Percentiles rank a stretch among this genome's conserved stretches.
Evolutionary conservation across 2,329 filamentous ascomycete species (phyloP).

Genomic region (Cercospora nicotianae): DNA sequence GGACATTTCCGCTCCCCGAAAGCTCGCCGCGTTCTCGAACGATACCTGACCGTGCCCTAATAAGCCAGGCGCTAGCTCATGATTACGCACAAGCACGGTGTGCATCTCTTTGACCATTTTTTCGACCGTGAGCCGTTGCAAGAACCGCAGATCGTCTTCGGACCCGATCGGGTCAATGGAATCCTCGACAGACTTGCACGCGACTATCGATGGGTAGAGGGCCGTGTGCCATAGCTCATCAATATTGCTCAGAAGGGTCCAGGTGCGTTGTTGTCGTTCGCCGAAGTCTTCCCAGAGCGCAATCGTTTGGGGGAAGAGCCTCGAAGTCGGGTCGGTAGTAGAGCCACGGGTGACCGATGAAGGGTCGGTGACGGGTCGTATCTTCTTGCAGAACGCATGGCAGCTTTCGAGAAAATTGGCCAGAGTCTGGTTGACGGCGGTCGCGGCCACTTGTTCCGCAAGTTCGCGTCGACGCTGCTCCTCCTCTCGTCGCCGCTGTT

Average conservation of each 20-base stretch:
- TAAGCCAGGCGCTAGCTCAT: neutral
- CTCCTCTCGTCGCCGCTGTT: neutral
- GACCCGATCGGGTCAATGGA: neutral
- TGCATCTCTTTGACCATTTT: neutral
- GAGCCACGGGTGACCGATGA: neutral
- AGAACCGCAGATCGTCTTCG: neutral
- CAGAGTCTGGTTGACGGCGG: neutral
- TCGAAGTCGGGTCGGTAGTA: neutral
- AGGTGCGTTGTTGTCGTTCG: neutral
- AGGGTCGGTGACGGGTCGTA: neutral
- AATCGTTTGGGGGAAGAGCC: neutral
- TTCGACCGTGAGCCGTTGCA: neutral
- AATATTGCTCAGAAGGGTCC: neutral
- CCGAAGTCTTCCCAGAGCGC: neutral
- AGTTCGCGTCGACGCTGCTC: neutral
- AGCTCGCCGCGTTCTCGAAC: neutral
- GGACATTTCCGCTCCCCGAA: neutral
- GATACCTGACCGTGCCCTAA: neutral
- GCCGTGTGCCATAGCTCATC: neutral
- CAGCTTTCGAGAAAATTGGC: neutral
- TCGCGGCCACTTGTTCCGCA: neutral
- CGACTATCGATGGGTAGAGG: neutral
- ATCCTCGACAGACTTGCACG: neutral
- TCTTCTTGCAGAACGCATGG: neutral
- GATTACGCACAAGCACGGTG: neutral